Evolutionary conservation across 2,329 filamentous ascomycete genomes (phyloP), one percentile per base, ranked within the genome.

Genomic region (Colletotrichum liaoningense): DNA sequence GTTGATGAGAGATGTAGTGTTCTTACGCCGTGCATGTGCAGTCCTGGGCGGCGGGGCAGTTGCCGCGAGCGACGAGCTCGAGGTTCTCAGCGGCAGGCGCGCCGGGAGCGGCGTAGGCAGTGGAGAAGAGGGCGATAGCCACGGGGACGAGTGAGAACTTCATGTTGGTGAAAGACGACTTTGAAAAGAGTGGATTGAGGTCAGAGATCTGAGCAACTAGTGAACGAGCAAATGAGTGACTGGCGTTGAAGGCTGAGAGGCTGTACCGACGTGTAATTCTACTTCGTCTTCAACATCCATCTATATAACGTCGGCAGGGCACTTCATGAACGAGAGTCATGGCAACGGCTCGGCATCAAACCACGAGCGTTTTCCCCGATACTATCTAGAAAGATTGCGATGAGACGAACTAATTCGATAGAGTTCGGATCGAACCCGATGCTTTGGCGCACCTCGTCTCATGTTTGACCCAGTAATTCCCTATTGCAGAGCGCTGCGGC

Each of bases 11-110:
- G 33, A 2, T n/a, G 11, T 33, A 14, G 33, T 35, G 33, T 35
- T 46, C 65, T 67, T 55, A 67, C 65, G 65, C 65, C 22, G 65
- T 26, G 46, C 65, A 68, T 16, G 28, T 14, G 46, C 65, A 68
- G 22, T 68, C 65, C 22, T 26, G 28, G 2, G 22, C 24, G 16
- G 14, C 22, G 33, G 49, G 35, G 30, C 65, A 68, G 46, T 46
- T 68, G 42, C 65, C 65, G 30, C 65, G 65, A 22, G 65, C 57
- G 22, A 62, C 65, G 19, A 68, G 65, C 24, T 62, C 56, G 6
- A 12, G 28, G 16, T 54, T 28, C 24, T 68, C 42, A 16, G 42
- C 7, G 19, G 28, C 52, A 42, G 63, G 52, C 33, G 63, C 28
- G 22, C 57, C 62, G 6, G 65, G 65, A 8, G 65, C 65, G 12